These are phyloP conservation scores for Talaromyces nanjingensis DNA, from an alignment of 495 filamentous ascomycete genomes.

Conservation along the genomic window DNA sequence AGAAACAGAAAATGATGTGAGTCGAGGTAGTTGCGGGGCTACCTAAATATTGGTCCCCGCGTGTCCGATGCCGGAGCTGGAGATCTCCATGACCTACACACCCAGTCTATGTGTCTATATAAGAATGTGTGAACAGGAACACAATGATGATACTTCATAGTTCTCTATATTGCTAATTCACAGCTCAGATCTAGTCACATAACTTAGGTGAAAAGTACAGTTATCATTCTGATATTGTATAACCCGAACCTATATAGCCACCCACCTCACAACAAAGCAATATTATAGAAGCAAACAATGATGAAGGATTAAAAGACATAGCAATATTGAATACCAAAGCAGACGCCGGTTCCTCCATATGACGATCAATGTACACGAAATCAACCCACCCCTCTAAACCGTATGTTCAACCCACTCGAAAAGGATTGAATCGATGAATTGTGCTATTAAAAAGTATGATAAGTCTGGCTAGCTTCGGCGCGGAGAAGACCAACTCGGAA, in stretches of 20 bases:
- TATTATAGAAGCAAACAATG: not conserved
- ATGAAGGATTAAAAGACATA: not conserved
- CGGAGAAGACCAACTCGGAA: not conserved
- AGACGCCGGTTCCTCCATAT: slow-evolving; percentile 1
- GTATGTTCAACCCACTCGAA: not conserved
- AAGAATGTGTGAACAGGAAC: too few relatives aligned
- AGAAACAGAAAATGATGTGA: not conserved
- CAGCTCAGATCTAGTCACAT: not conserved
- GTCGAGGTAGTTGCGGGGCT: not conserved
- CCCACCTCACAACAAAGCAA: not conserved
- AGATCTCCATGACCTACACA: not conserved
- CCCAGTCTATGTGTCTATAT: not conserved
- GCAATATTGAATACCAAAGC: not conserved
- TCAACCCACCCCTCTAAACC: not conserved
- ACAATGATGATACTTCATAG: not conserved
- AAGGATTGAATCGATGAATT: not conserved
- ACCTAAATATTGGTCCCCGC: slow-evolving; percentile 1
- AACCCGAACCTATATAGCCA: not conserved
- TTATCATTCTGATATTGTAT: not conserved
- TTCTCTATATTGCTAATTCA: not conserved
- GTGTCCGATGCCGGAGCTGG: slow-evolving; percentile 4
- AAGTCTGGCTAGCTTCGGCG: not conserved
- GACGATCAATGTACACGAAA: slow-evolving; percentile 1
- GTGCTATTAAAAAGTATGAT: not conserved
- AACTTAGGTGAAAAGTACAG: not conserved